These are phyloP conservation scores for Penicillium sp. DNA, from an alignment of 2,329 filamentous ascomycete genomes.

Conservation along the genomic window DNA sequence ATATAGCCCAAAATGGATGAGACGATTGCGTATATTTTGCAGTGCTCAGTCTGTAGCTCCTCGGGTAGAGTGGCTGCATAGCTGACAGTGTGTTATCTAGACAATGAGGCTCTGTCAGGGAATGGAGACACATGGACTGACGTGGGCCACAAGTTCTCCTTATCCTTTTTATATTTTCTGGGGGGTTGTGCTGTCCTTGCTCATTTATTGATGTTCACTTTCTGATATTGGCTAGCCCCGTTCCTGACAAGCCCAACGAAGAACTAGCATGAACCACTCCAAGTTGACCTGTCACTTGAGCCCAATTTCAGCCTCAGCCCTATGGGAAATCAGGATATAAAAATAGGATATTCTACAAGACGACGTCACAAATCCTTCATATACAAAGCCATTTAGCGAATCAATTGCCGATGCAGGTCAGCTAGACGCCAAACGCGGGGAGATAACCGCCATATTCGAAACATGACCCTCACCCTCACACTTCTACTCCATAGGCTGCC, in stretches of 20 bases:
- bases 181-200: background rate
- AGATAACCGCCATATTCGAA: background rate
- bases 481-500: slow-evolving; percentile 30
- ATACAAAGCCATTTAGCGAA: background rate
- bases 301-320: slow-evolving; percentile 5
- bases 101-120: background rate
- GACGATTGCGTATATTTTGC: background rate
- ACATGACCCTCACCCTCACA: background rate
- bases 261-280: slow-evolving; percentile 1
- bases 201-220: background rate
- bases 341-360: background rate
- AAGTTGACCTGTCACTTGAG: slow-evolving; percentile 5
- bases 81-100: background rate
- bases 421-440: background rate
- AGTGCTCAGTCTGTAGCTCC: background rate
- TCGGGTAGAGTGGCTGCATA: background rate
- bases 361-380: background rate
- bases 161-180: background rate
- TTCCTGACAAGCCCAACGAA: slow-evolving; percentile 6
- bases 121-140: background rate
- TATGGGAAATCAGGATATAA: slow-evolving; percentile 5
- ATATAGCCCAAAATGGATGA: background rate
- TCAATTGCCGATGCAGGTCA: background rate
- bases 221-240: background rate
- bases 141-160: no score